Evolutionary conservation across 2,329 filamentous ascomycete genomes (phyloP).

Genomic region (Dryadomyces quercivorus): DNA sequence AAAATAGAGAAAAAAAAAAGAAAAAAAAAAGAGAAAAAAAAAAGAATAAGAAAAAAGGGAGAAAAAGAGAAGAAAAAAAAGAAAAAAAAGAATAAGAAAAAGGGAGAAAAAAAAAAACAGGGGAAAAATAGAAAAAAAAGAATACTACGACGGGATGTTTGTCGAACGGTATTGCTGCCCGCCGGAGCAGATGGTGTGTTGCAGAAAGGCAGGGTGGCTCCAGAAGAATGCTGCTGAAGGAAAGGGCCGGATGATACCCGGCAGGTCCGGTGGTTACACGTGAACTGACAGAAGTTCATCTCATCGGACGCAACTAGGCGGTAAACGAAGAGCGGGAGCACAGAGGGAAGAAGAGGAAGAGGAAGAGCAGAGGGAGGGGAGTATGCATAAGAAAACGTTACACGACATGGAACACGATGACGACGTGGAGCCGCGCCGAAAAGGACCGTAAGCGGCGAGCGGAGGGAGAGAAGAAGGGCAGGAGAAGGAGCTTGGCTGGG

Average conservation of each 20-base stretch:
- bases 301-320: not conserved
- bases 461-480: not conserved
- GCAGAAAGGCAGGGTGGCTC: too few species aligned
- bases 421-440: not conserved
- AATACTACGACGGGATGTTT: too few species aligned
- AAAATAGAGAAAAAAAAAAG: too few species aligned
- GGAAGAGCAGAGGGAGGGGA: not conserved
- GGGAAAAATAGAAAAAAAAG: too few species aligned
- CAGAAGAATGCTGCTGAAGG: too few species aligned
- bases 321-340: not conserved
- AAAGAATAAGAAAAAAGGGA: too few species aligned
- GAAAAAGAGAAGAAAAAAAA: too few species aligned
- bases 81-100: too few species aligned
- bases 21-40: too few species aligned
- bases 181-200: too few species aligned
- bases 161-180: too few species aligned
- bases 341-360: not conserved
- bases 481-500: not conserved
- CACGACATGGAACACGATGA: not conserved
- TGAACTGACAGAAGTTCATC: not conserved
- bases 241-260: not conserved
- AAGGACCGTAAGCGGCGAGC: not conserved
- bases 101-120: too few species aligned
- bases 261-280: not conserved
- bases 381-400: not conserved